phyloP scores from a whole-genome alignment of 768 basidiomycete species.

The Kwoniella shandongensis region DNA sequence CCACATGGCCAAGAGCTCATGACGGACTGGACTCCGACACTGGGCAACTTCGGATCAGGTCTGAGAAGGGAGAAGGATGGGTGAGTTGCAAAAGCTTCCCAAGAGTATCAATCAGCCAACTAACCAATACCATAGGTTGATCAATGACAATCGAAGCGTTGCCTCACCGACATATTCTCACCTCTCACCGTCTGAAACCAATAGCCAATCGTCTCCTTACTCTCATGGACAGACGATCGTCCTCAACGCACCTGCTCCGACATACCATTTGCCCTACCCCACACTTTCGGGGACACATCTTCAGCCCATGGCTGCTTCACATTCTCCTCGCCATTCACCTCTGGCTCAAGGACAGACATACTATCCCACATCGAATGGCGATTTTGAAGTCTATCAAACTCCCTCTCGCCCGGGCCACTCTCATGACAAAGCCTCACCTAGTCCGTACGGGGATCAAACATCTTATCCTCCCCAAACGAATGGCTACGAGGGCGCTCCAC shows the following conservation, averaged over 20 bases:
- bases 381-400: slow-evolving; percentile 23
- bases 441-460: slow-evolving; percentile 14
- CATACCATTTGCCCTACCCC: slow-evolving; percentile 20
- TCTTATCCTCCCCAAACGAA: slow-evolving; percentile 1
- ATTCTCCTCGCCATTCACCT: slow-evolving; percentile 18
- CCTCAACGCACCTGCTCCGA: slow-evolving; percentile 15
- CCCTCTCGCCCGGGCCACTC: slow-evolving; percentile 7
- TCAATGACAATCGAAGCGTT: slow-evolving; percentile 9
- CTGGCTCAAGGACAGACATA: slow-evolving; percentile 23
- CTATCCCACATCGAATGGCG: slow-evolving; percentile 24
- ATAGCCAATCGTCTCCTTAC: slow-evolving; percentile 23
- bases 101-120: background rate
- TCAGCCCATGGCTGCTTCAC: slow-evolving; percentile 21
- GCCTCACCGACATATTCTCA: slow-evolving; percentile 37
- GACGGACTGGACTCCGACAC: slow-evolving; percentile 31
- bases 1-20: slow-evolving; percentile 30
- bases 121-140: slow-evolving; percentile 1
- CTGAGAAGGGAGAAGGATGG: slow-evolving; percentile 18
- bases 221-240: slow-evolving; percentile 18
- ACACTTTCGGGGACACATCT: slow-evolving; percentile 22
- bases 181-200: slow-evolving; percentile 20
- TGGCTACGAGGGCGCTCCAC: slow-evolving; percentile 17
- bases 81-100: slow-evolving; percentile 9
- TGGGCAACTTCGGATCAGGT: slow-evolving; percentile 15
- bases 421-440: slow-evolving; percentile 12